Percentiles rank a stretch among this genome's conserved stretches.
Conservation (phyloP, 2,329 filamentous ascomycete genomes). For the Cercospora nicotianae region DNA sequence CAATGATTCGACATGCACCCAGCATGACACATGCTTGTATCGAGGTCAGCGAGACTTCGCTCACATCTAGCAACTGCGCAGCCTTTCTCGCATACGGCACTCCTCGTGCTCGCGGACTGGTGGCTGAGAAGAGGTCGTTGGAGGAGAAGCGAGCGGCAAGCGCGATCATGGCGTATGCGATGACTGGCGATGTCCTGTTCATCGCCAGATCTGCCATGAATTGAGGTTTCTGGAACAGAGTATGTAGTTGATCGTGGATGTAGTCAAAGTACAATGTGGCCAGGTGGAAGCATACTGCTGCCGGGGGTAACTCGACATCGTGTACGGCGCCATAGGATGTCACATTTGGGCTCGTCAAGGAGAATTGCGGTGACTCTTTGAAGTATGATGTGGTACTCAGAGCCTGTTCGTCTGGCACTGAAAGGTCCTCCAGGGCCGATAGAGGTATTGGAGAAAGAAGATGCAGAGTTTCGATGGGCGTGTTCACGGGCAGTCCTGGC, state of each 20-base stretch:
- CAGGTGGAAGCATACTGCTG: conserved; percentile 10
- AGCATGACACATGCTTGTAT: conserved; percentile 17
- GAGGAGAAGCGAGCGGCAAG: conserved; percentile 11
- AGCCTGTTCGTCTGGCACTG: neutral
- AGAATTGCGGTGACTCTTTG: conserved; percentile 1
- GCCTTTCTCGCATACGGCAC: conserved; percentile 7
- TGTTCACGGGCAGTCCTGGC: conserved; percentile 1
- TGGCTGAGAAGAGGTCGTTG: conserved; percentile 1
- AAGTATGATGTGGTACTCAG: neutral
- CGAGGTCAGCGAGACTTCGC: conserved; percentile 12
- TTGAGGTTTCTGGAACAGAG: conserved; percentile 7
- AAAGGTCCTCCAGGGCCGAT: neutral
- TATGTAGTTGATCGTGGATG: conserved; percentile 13
- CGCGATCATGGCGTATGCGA: conserved; percentile 12
- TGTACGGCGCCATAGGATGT: neutral
- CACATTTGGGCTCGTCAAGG: neutral
- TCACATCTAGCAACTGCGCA: conserved; percentile 4
- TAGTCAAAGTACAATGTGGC: conserved; percentile 13
- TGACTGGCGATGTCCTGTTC: neutral
- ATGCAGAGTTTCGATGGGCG: neutral
- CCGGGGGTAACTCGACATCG: conserved; percentile 3
- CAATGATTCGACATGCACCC: conserved; percentile 8
- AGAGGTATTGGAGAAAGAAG: neutral
- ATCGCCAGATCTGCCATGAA: conserved; percentile 10
- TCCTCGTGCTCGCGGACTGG: conserved; percentile 6